Base-by-base conservation (phyloP, 768 basidiomycete genomes). In the Calocybe cyanea region DNA sequence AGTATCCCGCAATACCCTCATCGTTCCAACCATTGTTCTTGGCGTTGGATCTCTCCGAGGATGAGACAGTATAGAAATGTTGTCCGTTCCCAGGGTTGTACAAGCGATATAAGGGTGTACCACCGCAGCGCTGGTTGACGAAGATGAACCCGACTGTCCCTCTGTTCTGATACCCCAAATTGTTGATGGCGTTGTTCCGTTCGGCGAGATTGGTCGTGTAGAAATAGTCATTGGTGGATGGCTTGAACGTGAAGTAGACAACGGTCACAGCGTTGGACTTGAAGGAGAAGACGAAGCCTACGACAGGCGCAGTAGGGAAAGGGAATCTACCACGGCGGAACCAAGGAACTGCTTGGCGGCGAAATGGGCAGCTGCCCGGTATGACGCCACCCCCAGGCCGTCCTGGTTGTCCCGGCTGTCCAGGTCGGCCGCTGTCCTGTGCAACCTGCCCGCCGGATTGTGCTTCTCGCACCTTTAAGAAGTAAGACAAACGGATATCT, bases 11-110 rank as follows among this genome's bases (percentile, higher is more conserved):
- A 11, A 52, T 10, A 7, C 51, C 46, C 24, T 52, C 42, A 17
- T 52, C 51, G 17, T 3, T 25, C 51, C 51, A 52, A 18, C 47
- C 51, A 13, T 20, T 11, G n/a, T 15, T 7, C 39, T 45, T 36
- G 1, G 46, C 47, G 19, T 19, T 51, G 4, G 18, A 15, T 17
- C 46, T 48, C 39, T 52, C 51, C 18, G 25, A 19, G 10, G 45
- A 38, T 1, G 46, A 52, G 1, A 47, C 38, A 1, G 51, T 52
- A 14, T 45, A 52, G 35, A 52, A 52, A 14, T 52, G 51, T 10
- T 2, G 43, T 13, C 41, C 43, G 21, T 33, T 45, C 11, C 39
- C 20, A 18, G 40, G 35, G 35, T 52, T 53, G 38, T 34, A 53
- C 7, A 53, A 33, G 28, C 52, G 48, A 24, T 46, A 53, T 21